A percentile compares a stretch with the other conserved stretches of the same genome.
These are phyloP conservation scores for Pseudognaphalium luteoalbum DNA, from an alignment of 129 eudicot species.

Conservation along the genomic window DNA sequence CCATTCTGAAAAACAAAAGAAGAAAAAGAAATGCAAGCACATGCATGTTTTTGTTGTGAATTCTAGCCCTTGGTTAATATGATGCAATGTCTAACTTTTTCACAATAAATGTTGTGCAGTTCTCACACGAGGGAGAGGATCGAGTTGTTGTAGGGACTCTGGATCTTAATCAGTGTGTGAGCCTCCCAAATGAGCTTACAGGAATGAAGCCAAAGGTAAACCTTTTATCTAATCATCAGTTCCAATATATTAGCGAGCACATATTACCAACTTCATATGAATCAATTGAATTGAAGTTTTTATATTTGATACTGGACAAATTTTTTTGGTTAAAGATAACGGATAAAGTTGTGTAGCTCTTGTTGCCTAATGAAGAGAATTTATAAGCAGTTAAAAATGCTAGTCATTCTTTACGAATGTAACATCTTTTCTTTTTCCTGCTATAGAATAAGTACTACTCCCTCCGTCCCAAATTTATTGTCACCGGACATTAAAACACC, in stretches of 20 bases:
- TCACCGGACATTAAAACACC: no score
- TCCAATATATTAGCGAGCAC: not conserved
- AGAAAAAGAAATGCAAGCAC: not conserved
- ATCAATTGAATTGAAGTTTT: not conserved
- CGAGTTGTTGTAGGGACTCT: conserved; percentile 79
- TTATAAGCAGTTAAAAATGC: not conserved
- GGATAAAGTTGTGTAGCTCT: not conserved
- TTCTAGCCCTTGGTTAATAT: not conserved
- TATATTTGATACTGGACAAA: not conserved
- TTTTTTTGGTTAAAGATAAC: not conserved
- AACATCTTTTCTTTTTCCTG: not conserved
- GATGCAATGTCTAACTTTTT: conserved; percentile 1
- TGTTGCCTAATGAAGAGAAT: not conserved
- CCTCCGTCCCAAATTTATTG: no score
- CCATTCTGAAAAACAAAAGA: not conserved
- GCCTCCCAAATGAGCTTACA: conserved; percentile 86
- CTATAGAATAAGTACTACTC: not conserved
- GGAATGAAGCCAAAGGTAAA: conserved; percentile 86
- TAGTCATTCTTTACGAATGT: not conserved
- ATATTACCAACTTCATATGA: conserved; percentile 8
- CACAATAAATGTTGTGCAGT: conserved; percentile 38
- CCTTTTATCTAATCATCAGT: conserved; percentile 6
- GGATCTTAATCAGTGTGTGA: conserved; percentile 75
- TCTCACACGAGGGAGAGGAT: conserved; percentile 58
- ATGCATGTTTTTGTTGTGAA: not conserved